Evolutionary conservation across 108 stramenopile genomes (phyloP).

Genomic region (Nannochloropsis gaditana): DNA sequence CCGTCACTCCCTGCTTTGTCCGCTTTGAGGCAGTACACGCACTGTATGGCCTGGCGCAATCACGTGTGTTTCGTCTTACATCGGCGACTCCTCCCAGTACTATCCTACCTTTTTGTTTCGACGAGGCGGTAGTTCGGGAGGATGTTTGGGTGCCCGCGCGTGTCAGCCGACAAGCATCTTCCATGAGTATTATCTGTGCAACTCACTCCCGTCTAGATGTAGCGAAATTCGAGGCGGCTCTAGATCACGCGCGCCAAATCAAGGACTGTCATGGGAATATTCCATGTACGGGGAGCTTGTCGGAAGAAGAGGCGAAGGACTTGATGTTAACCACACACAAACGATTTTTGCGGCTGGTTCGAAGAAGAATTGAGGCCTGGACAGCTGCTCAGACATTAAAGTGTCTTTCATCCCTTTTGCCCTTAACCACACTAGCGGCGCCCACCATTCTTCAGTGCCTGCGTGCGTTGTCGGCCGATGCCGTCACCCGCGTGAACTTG

Average conservation of each 20-base stretch:
- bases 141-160: not conserved
- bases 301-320: not conserved
- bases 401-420: not conserved
- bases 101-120: not conserved
- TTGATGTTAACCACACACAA: constrained; percentile 5
- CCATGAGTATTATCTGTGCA: constrained; percentile 11
- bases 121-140: not conserved
- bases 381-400: not conserved
- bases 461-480: constrained; percentile 10
- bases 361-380: not conserved
- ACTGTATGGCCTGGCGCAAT: constrained; percentile 8
- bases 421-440: not conserved
- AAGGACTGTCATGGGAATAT: not conserved
- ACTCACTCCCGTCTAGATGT: not conserved
- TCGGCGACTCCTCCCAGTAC: not conserved
- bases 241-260: not conserved
- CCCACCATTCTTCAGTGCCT: not conserved
- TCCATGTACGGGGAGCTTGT: not conserved
- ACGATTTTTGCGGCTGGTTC: not conserved
- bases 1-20: constrained; percentile 14
- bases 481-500: not conserved
- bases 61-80: not conserved
- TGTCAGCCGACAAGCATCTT: constrained; percentile 14
- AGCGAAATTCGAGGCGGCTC: not conserved
- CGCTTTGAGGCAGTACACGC: constrained; percentile 19